phyloP scores from a whole-genome alignment of 371 early-diverging fungal genomes.

The Capniomyces stellatus region DNA sequence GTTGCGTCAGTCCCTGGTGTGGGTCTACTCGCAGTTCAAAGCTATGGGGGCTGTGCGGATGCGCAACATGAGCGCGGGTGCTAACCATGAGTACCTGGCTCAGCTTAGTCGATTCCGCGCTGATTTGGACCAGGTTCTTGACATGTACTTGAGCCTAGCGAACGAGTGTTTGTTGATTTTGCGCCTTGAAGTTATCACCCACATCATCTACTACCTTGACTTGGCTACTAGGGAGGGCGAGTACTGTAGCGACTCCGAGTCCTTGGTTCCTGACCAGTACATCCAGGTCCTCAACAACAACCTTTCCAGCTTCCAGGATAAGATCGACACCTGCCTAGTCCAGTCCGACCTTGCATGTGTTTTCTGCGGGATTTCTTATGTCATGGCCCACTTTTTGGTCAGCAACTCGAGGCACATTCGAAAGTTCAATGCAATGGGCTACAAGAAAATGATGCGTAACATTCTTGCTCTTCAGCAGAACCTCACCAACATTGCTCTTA shows the following conservation, averaged over 20 bases:
- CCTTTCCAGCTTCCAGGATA: slow-evolving; percentile 53
- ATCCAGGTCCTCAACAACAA: slow-evolving; percentile 61
- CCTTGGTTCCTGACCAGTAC: slow-evolving; percentile 72
- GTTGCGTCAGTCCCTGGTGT: slow-evolving; percentile 63
- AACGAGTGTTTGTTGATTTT: slow-evolving; percentile 61
- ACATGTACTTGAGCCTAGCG: slow-evolving; percentile 49
- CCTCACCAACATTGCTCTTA: slow-evolving; percentile 52
- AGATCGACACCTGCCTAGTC: slow-evolving; percentile 41
- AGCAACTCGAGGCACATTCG: slow-evolving; percentile 54
- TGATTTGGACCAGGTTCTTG: slow-evolving; percentile 24
- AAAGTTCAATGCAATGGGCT: slow-evolving; percentile 50
- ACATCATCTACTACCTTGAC: slow-evolving; percentile 73
- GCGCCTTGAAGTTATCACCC: slow-evolving; percentile 67
- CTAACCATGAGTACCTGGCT: slow-evolving; percentile 34
- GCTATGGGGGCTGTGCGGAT: not conserved
- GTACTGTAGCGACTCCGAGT: slow-evolving; percentile 30
- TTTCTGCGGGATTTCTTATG: slow-evolving; percentile 59
- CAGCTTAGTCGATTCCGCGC: slow-evolving; percentile 26
- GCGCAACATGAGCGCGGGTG: not conserved
- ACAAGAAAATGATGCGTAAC: slow-evolving; percentile 61
- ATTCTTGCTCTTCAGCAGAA: slow-evolving; percentile 73
- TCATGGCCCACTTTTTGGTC: slow-evolving; percentile 53
- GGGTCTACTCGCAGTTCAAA: slow-evolving; percentile 14
- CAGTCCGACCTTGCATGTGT: slow-evolving; percentile 42
- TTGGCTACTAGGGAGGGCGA: slow-evolving; percentile 74